Conservation (phyloP, 2,329 filamentous ascomycete species). For the Chrysosporium keratinophilum region DNA sequence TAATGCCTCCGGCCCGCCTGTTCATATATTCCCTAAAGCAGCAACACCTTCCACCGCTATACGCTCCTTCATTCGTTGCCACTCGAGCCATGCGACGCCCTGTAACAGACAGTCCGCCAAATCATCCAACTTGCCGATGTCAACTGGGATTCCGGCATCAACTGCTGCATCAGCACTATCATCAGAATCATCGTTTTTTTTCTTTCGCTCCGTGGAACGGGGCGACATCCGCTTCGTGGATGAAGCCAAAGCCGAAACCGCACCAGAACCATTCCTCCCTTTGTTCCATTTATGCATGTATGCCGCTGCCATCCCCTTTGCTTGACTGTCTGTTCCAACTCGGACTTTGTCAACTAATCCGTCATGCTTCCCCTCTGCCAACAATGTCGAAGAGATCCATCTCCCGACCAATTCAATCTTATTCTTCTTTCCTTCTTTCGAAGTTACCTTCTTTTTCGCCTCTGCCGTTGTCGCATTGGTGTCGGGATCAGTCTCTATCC, state of each 20-base stretch:
- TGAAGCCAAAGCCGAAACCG: neutral
- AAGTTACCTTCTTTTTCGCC: slow-evolving; percentile 18
- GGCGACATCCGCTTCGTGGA: slow-evolving; percentile 16
- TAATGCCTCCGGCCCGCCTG: neutral
- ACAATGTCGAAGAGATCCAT: slow-evolving; percentile 37
- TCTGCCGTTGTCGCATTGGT: slow-evolving; percentile 9
- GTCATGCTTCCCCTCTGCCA: neutral
- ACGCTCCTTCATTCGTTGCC: slow-evolving; percentile 44
- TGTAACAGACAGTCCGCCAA: slow-evolving; percentile 70
- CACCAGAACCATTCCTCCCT: slow-evolving; percentile 11
- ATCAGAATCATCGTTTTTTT: slow-evolving; percentile 5
- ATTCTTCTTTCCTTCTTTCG: slow-evolving; percentile 34
- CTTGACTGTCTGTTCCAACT: slow-evolving; percentile 17
- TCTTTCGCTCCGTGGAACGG: slow-evolving; percentile 1
- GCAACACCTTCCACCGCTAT: slow-evolving; percentile 20
- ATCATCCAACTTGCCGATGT: slow-evolving; percentile 61
- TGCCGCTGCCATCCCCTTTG: slow-evolving; percentile 20
- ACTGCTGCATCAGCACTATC: neutral
- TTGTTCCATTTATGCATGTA: slow-evolving; percentile 26
- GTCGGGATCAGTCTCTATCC: slow-evolving; percentile 32
- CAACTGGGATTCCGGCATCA: slow-evolving; percentile 5
- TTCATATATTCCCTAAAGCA: neutral
- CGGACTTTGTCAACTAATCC: slow-evolving; percentile 25
- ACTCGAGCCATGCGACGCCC: slow-evolving; percentile 64
- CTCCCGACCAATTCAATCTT: slow-evolving; percentile 54